Evolutionary conservation across 495 filamentous ascomycete genomes (phyloP).

Genomic region (Chaetomium fimeti): DNA sequence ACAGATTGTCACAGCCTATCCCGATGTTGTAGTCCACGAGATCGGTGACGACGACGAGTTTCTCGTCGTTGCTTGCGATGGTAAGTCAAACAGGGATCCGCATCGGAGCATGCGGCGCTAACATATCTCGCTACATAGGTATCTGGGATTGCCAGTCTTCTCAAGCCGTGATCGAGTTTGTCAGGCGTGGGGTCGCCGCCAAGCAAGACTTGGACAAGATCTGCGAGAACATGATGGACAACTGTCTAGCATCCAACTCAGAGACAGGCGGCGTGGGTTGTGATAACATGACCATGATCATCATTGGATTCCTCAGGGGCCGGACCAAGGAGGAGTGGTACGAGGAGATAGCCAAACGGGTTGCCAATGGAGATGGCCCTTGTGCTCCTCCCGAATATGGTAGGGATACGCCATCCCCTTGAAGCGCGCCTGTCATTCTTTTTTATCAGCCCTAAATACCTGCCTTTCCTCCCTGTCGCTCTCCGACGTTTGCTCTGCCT

Average conservation of each 20-base stretch:
- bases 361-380: constrained; percentile 95
- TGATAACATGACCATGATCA: constrained; percentile 98
- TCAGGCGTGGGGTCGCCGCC: constrained; percentile 89
- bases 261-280: constrained; percentile 97
- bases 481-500: not conserved
- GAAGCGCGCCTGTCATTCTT: constrained; percentile 16
- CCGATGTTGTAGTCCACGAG: constrained; percentile 88
- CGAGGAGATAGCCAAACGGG: constrained; percentile 86
- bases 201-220: constrained; percentile 91
- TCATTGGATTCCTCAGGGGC: constrained; percentile 85
- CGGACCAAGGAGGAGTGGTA: constrained; percentile 98
- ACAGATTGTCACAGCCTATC: constrained; percentile 96
- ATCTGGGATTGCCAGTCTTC: constrained; percentile 99
- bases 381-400: constrained; percentile 99
- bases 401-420: constrained; percentile 55
- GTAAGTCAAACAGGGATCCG: constrained; percentile 49
- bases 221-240: constrained; percentile 99
- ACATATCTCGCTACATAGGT: constrained; percentile 54
- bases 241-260: constrained; percentile 93
- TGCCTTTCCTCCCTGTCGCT: constrained; percentile 5
- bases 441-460: constrained; percentile 19
- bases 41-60: constrained; percentile 94
- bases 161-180: constrained; percentile 94
- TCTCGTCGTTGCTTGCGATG: constrained; percentile 93
- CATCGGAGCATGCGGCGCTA: not conserved